Base-by-base conservation (phyloP, 352 stramenopile species). In the Globisporangium nunn region DNA sequence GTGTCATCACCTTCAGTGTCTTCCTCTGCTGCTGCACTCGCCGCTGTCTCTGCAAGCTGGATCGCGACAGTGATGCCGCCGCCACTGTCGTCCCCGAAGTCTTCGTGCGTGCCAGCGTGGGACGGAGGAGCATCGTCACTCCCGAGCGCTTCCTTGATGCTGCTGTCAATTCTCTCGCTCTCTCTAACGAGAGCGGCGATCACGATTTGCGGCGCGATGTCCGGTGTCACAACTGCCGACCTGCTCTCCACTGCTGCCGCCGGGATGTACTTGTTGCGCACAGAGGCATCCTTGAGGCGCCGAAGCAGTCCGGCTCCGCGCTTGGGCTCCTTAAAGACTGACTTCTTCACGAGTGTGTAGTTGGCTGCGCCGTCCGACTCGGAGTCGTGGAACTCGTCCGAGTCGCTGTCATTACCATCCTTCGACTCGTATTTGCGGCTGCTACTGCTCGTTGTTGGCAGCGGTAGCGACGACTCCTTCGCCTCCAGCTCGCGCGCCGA, bases 261-360 rank as follows among this genome's bases (percentile, higher is more conserved):
- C 11, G 62, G 54, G 18, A 63, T 31, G 50, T 73, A 73, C 44
- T 75, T 78, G 61, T 30, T 62, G 50, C 54, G 58, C 31, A 55
- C 52, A 6, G 64, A 59, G 8, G 51, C 69, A 46, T 72, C 67
- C 30, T 68, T 65, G 46, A 78, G 52, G 17, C 70, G 67, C 14
- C 53, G 56, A 4, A 78, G 49, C n/a, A 76, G 67, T 0, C 60
- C 69, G 8, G 72, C 73, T 10, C 5, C 43, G 44, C 35, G 43
- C 37, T 59, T 64, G 28, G 52, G 29, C 18, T 79, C 64, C 44
- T 84, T 87, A 70, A 79, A 87, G 18, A 87, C 78, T 50, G 79
- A 87, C 52, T 89, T 89, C 50, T 74, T 80, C 17, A 89, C 77
- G 30, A 89, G 45, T 15, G 68, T 57, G 39, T 73, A 72, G 18